These are phyloP conservation scores for Gracilaria caudata DNA, from an alignment of 23 red algal genomes.

Conservation along the genomic window DNA sequence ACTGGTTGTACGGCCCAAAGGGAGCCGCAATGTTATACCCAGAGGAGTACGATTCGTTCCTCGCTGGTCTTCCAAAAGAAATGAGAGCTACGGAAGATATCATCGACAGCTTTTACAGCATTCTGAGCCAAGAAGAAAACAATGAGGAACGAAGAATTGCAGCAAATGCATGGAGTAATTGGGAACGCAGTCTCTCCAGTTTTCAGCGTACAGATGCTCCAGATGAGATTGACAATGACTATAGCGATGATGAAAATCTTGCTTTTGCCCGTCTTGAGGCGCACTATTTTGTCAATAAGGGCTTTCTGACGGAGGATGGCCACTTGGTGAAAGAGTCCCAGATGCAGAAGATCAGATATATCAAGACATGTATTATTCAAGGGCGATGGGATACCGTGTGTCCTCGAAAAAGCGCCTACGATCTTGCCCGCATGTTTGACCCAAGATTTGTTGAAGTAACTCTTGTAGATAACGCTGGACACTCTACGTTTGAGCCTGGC, in stretches of 20 bases:
- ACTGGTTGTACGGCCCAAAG: conserved; percentile 76
- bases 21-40: conserved; percentile 73
- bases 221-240: conserved; percentile 29
- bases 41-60: conserved; percentile 60
- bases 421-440: conserved; percentile 49
- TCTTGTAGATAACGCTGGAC: conserved; percentile 75
- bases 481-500: conserved; percentile 80
- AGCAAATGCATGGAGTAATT: conserved; percentile 72
- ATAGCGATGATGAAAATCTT: conserved; percentile 61
- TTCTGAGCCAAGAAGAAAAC: conserved; percentile 42
- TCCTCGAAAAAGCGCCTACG: conserved; percentile 69
- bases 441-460: conserved; percentile 31
- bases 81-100: conserved; percentile 45
- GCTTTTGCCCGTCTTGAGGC: conserved; percentile 84
- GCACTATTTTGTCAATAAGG: conserved; percentile 79
- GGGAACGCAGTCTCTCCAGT: conserved; percentile 59
- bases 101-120: conserved; percentile 55
- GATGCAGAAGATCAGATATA: conserved; percentile 67
- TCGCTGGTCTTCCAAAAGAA: conserved; percentile 50
- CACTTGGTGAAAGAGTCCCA: conserved; percentile 61
- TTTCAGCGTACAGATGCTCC: conserved; percentile 30
- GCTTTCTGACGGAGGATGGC: conserved; percentile 72
- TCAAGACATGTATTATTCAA: conserved; percentile 68
- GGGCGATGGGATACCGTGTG: conserved; percentile 81
- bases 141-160: conserved; percentile 50